phyloP scores from a whole-genome alignment of 176 grass and related monocot species.

The Alloteropsis semialata region DNA sequence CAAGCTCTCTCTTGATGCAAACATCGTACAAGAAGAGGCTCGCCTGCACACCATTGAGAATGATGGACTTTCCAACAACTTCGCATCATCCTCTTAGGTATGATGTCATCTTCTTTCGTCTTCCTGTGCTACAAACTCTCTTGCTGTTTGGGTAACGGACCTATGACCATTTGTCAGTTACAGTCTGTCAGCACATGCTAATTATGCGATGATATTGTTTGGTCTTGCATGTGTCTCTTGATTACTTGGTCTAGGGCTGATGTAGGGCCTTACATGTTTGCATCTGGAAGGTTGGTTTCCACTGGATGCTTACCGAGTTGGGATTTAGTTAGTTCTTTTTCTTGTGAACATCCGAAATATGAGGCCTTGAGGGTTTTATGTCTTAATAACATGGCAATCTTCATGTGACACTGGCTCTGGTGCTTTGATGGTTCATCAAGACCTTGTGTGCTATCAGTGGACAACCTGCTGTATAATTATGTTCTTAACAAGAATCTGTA shows the following conservation, averaged over 20 bases:
- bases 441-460: neutral
- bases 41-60: slow-evolving; percentile 24
- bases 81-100: slow-evolving; percentile 36
- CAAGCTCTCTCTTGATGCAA: slow-evolving; percentile 9
- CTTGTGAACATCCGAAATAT: neutral
- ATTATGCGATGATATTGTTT: neutral
- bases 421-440: neutral
- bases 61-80: slow-evolving; percentile 1
- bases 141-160: neutral
- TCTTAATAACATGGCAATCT: neutral
- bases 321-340: neutral
- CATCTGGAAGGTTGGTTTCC: neutral
- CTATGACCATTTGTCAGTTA: neutral
- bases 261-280: neutral
- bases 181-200: neutral
- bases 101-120: neutral
- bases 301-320: neutral
- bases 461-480: neutral
- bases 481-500: neutral
- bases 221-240: neutral
- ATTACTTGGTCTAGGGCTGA: neutral
- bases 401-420: neutral
- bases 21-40: slow-evolving; percentile 17
- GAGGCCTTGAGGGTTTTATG: neutral
- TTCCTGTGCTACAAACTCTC: neutral